These are phyloP conservation scores for Nicotiana sylvestris DNA, from an alignment of 257 asterid species.

Conservation along the genomic window DNA sequence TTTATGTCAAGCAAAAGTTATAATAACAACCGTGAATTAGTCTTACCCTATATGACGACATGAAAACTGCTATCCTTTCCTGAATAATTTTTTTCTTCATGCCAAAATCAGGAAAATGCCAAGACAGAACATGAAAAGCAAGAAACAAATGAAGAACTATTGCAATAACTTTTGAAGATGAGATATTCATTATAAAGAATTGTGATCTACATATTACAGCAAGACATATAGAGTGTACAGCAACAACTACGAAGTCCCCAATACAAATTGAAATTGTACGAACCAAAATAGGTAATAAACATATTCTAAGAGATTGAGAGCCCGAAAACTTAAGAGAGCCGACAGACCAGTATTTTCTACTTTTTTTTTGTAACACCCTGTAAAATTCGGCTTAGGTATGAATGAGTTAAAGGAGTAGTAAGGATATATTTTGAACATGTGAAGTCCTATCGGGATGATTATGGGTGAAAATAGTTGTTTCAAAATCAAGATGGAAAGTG, in stretches of 20 bases:
- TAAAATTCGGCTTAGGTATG: too few relatives aligned
- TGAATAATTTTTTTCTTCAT: background rate
- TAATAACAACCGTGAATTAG: background rate
- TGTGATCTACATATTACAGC: background rate
- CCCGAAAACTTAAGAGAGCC: background rate
- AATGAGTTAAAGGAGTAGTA: too few relatives aligned
- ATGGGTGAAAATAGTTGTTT: too few relatives aligned
- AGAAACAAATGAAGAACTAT: background rate
- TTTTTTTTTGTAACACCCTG: background rate
- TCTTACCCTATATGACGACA: background rate
- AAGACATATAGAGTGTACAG: background rate
- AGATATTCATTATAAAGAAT: background rate
- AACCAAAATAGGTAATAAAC: background rate
- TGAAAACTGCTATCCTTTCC: constrained; percentile 3
- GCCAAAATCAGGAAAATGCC: background rate
- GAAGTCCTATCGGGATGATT: too few relatives aligned
- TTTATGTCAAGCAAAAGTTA: background rate
- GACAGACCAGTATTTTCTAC: background rate
- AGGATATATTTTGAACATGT: too few relatives aligned
- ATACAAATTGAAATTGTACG: background rate
- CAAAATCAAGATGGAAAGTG: too few relatives aligned
- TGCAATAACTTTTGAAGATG: background rate
- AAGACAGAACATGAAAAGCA: constrained; percentile 5
- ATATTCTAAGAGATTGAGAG: background rate
- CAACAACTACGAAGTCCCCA: background rate